Conservation (phyloP, 1,139 yeast genomes). For the Pichia inconspicua region DNA sequence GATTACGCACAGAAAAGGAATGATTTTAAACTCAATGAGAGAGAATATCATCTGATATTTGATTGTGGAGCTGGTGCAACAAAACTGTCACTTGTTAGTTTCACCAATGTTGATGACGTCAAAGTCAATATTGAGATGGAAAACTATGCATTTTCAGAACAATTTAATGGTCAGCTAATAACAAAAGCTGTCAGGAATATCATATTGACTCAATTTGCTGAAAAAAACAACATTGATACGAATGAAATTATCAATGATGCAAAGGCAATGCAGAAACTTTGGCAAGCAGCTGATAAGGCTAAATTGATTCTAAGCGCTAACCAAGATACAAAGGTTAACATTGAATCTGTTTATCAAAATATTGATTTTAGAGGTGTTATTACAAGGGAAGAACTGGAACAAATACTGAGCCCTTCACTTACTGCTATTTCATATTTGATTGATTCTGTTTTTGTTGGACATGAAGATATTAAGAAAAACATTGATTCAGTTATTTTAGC, state of each 20-base stretch:
- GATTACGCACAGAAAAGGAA: constrained; percentile 56
- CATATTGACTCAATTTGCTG: constrained; percentile 50
- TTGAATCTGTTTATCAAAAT: constrained; percentile 66
- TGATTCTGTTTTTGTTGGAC: constrained; percentile 38
- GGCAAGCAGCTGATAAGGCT: constrained; percentile 82
- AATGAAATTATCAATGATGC: constrained; percentile 34
- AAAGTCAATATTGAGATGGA: constrained; percentile 50
- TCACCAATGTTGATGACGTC: constrained; percentile 35
- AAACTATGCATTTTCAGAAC: constrained; percentile 59
- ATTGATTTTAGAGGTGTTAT: constrained; percentile 60
- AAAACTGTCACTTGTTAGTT: constrained; percentile 72
- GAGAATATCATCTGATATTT: constrained; percentile 63
- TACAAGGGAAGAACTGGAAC: constrained; percentile 74
- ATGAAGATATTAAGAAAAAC: constrained; percentile 29
- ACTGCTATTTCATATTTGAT: constrained; percentile 41
- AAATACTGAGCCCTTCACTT: neutral
- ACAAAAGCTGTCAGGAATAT: constrained; percentile 59
- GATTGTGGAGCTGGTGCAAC: constrained; percentile 95
- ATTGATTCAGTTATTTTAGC: constrained; percentile 67
- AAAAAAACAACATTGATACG: constrained; percentile 17
- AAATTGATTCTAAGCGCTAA: constrained; percentile 84
- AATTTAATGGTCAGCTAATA: constrained; percentile 68
- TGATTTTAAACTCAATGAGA: constrained; percentile 29
- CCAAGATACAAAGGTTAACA: constrained; percentile 59
- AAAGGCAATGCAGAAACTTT: constrained; percentile 59